These are phyloP conservation scores for Coemansia sp. DNA, from an alignment of 192 early-diverging fungal genomes.

Conservation along the genomic window DNA sequence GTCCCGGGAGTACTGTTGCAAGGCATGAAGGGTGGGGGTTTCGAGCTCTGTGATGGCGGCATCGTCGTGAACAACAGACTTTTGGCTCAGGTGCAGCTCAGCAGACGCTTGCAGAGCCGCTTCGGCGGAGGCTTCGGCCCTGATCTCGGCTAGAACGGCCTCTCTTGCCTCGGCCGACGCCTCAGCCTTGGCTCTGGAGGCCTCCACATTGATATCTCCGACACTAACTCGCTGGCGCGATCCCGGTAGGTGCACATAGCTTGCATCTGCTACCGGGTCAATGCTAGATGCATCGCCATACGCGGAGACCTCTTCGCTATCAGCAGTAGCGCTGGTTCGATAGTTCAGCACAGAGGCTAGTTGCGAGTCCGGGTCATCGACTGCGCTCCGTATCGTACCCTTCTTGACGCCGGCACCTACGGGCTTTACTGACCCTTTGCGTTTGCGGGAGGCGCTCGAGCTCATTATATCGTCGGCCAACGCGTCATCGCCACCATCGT, in stretches of 20 bases:
- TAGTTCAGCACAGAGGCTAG: conserved; percentile 1
- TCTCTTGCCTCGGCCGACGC: conserved; percentile 37
- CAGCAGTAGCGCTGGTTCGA: not conserved
- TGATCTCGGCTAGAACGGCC: conserved; percentile 38
- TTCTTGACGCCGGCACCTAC: not conserved
- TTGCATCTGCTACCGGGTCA: conserved; percentile 7
- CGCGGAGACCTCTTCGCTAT: not conserved
- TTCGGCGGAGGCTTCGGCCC: conserved; percentile 43
- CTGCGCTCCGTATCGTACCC: not conserved
- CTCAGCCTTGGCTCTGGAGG: conserved; percentile 21
- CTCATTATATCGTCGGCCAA: not conserved
- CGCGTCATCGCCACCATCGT: not conserved
- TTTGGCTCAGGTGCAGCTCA: conserved; percentile 28
- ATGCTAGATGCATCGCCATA: not conserved
- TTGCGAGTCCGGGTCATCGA: not conserved
- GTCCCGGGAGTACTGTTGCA: conserved; percentile 10
- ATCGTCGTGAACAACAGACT: conserved; percentile 33
- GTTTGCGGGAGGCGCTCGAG: not conserved
- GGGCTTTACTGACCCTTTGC: not conserved
- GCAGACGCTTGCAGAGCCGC: conserved; percentile 39
- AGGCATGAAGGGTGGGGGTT: not conserved
- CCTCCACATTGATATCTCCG: conserved; percentile 26
- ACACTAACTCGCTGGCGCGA: conserved; percentile 9
- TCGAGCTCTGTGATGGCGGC: conserved; percentile 15
- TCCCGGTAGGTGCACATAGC: conserved; percentile 11